phyloP scores from a whole-genome alignment of 1,139 yeast species.

The Blastobotrys niveus region DNA sequence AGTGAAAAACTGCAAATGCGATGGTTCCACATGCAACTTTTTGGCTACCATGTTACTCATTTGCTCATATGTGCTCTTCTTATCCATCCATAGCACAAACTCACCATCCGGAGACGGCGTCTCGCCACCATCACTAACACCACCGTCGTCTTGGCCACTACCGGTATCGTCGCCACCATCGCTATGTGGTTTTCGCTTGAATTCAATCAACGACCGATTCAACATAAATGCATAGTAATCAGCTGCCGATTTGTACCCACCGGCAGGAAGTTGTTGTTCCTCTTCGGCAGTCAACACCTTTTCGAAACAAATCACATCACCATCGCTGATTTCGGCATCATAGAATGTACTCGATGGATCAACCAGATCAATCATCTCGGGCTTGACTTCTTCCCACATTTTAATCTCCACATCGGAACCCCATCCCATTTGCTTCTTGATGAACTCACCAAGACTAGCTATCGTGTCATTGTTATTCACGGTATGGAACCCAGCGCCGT shows the following conservation, averaged over 20 bases:
- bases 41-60: constrained; percentile 56
- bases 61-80: constrained; percentile 51
- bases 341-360: constrained; percentile 44
- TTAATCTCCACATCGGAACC: constrained; percentile 39
- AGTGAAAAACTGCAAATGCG: constrained; percentile 54
- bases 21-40: constrained; percentile 51
- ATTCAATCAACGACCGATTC: constrained; percentile 57
- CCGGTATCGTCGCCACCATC: constrained; percentile 29
- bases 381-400: constrained; percentile 67
- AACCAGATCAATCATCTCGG: constrained; percentile 52
- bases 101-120: too few species aligned
- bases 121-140: too few species aligned
- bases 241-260: constrained; percentile 35
- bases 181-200: constrained; percentile 41
- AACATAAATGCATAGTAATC: constrained; percentile 60
- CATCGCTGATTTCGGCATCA: constrained; percentile 63
- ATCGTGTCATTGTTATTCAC: constrained; percentile 49
- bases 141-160: constrained; percentile 41
- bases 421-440: constrained; percentile 46
- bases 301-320: constrained; percentile 72
- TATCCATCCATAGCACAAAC: constrained; percentile 67
- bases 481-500: constrained; percentile 59
- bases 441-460: constrained; percentile 40
- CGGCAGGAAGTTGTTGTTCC: constrained; percentile 14
- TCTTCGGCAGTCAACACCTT: constrained; percentile 26